phyloP scores from a whole-genome alignment of 2,329 filamentous ascomycete genomes.

The Ceratocystis cubensis region DNA sequence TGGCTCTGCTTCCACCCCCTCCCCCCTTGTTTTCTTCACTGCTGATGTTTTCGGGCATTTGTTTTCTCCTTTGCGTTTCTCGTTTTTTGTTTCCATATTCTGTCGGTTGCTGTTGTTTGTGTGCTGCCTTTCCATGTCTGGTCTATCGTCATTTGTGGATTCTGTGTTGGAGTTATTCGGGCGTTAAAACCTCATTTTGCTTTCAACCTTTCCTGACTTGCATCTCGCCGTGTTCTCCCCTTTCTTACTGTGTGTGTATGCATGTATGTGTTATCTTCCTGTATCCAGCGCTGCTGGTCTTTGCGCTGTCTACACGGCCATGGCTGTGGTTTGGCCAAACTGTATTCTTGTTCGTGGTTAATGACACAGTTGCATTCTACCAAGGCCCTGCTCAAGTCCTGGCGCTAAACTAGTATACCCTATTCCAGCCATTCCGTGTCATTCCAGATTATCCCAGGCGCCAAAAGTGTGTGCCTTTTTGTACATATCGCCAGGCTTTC shows the following conservation, averaged over 20 bases:
- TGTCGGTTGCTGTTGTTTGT: constrained; percentile 8
- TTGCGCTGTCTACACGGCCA: too few species aligned
- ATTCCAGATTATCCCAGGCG: background rate
- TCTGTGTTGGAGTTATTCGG: constrained; percentile 6
- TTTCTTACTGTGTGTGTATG: background rate
- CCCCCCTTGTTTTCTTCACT: background rate
- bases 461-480: too few species aligned
- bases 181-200: constrained; percentile 11
- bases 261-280: background rate
- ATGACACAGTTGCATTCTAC: too few species aligned
- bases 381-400: too few species aligned
- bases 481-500: background rate
- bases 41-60: constrained; percentile 1
- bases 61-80: background rate
- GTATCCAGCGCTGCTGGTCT: background rate
- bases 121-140: constrained; percentile 8
- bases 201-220: constrained; percentile 4
- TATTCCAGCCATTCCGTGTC: too few species aligned
- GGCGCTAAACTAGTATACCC: too few species aligned
- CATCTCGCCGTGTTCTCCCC: background rate
- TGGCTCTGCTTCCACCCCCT: background rate
- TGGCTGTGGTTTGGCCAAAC: background rate
- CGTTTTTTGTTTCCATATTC: constrained; percentile 8
- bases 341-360: too few species aligned
- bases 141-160: constrained; percentile 7